Base-by-base conservation (phyloP, 495 filamentous ascomycete genomes). In the Aspergillus saccharolyticus region DNA sequence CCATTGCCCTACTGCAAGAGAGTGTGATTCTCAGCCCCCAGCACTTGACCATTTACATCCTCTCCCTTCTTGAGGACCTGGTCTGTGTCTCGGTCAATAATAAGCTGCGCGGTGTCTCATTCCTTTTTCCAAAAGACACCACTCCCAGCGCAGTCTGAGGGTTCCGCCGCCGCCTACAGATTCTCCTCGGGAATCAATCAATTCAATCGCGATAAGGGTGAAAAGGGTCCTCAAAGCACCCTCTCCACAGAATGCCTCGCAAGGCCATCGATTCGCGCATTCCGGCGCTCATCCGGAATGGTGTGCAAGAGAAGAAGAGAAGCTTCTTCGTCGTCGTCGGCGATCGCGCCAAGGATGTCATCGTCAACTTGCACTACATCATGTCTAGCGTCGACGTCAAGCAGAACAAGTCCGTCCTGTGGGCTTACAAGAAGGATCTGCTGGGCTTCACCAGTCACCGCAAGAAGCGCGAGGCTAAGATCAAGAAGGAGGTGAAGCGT, bases 371-470 rank as follows among this genome's bases (percentile, higher is more conserved):
- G 39, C 91, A 97, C 73, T 90, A 92, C 65, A 95, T 99, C 64
- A 86, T 96, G 76, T 90, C 91, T 48, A 87, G 83, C 62, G 85
- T 87, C 65, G 90, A 96, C 67, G 81, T 96, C 59, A 96, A 94
- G 74, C 86, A 94, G 69, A 97, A 97, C 76, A 97, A 97, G 72
- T 92, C 88, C 12, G 91, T 99, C 3, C 78, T 99, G 16, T 99
- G 95, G 95, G 92, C 95, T n/a, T 99, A 99, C 76, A 97, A 97
- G 75, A 95, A 96, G 70, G 92, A 97, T 69, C 81, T 99, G 1
- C 77, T 99, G 28, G 91, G 91, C 25, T 98, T 98, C 71, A 94
- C 90, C 12, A 91, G 88, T 72, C 91, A 99, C 72, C 88, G 95
- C 18, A 95, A 95, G 78, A 97, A 99, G 83, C 86, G 94, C 55